These are phyloP conservation scores for Rhizomucor pusillus DNA, from an alignment of 371 early-diverging fungal genomes.

Conservation along the genomic window DNA sequence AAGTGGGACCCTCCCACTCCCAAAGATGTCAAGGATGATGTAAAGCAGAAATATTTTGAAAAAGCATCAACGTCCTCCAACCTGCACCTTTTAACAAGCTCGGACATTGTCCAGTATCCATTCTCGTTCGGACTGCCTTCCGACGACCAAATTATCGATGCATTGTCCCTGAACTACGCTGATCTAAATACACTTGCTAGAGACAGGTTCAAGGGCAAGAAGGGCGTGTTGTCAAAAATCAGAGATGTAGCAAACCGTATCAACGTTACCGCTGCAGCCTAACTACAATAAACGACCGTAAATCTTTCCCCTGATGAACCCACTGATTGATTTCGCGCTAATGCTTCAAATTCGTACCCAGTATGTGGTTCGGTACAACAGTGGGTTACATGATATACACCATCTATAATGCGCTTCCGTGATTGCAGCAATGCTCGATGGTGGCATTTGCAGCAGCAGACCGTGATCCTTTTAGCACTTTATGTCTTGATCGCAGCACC, in stretches of 20 bases:
- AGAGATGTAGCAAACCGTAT: neutral
- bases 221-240: neutral
- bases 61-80: neutral
- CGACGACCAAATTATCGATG: neutral
- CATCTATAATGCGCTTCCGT: neutral
- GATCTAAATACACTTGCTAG: neutral
- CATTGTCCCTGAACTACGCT: neutral
- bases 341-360: no score
- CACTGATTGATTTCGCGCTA: no score
- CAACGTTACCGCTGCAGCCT: no score
- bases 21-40: slow-evolving; percentile 43
- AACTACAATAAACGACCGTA: no score
- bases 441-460: neutral
- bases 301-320: no score
- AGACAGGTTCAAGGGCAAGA: slow-evolving; percentile 1
- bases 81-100: neutral
- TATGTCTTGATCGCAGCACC: no score
- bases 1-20: slow-evolving; percentile 71
- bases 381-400: neutral
- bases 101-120: neutral
- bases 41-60: slow-evolving; percentile 2
- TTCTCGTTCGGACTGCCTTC: neutral
- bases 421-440: neutral
- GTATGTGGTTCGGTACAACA: no score
- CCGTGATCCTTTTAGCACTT: neutral